Percentiles rank a stretch among this genome's conserved stretches.
phyloP scores from a whole-genome alignment of 2,329 filamentous ascomycete species.

The Trichoderma lentiforme region DNA sequence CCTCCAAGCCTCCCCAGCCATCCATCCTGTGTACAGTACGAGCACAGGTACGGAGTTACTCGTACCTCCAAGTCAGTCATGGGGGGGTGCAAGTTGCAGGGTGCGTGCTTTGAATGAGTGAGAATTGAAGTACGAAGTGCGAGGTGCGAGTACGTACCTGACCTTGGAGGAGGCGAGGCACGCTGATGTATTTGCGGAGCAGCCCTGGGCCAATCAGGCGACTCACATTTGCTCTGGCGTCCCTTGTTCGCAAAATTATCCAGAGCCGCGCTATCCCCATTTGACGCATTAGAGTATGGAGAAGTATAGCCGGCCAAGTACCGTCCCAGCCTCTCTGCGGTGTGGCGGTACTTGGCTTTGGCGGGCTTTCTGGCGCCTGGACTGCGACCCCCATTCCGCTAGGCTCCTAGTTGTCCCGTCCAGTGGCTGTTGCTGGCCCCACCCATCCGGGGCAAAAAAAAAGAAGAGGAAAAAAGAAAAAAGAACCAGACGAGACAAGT shows the following conservation, averaged over 20 bases:
- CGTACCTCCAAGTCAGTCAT: neutral
- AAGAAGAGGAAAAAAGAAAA: conserved; percentile 2
- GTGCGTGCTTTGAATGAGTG: neutral
- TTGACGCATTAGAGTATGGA: neutral
- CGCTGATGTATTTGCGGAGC: conserved; percentile 12
- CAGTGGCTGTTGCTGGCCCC: conserved; percentile 17
- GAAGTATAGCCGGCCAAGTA: neutral
- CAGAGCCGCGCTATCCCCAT: conserved; percentile 5
- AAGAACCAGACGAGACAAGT: neutral
- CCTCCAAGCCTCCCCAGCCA: conserved; percentile 10
- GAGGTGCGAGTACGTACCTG: neutral
- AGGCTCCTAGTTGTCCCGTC: conserved; percentile 19
- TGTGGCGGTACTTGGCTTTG: neutral
- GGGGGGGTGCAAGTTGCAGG: neutral
- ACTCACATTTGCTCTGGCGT: neutral
- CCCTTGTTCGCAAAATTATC: neutral
- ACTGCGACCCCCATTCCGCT: conserved; percentile 16
- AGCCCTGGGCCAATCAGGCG: conserved; percentile 9
- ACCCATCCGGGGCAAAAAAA: conserved; percentile 6
- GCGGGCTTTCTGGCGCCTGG: neutral
- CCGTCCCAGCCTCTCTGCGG: neutral
- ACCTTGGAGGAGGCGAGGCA: conserved; percentile 16
- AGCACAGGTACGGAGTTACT: neutral
- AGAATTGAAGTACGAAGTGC: no score
- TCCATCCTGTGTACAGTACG: neutral